Percentiles rank a stretch among this genome's conserved stretches.
Conservation (phyloP, 495 filamentous ascomycete species). For the Oidiodendron maius region DNA sequence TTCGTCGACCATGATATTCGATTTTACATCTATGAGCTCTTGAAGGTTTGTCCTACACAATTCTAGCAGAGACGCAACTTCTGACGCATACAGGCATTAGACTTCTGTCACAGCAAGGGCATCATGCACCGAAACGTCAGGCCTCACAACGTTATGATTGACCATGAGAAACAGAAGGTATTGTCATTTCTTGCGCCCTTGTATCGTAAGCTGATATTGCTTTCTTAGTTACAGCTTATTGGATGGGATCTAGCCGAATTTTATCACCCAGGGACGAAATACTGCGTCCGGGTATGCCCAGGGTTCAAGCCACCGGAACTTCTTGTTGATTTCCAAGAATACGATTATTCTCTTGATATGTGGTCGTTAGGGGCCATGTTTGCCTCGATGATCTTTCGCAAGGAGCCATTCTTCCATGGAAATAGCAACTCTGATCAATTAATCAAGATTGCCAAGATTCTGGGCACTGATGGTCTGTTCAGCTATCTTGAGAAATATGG, state of each 20-base stretch:
- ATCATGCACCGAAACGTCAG: constrained; percentile 99
- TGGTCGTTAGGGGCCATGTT: constrained; percentile 99
- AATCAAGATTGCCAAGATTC: constrained; percentile 97
- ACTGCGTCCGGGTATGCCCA: constrained; percentile 91
- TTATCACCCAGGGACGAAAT: constrained; percentile 97
- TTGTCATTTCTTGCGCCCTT: background rate
- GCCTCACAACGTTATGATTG: constrained; percentile 99
- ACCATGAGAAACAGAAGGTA: constrained; percentile 96
- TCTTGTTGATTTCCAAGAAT: constrained; percentile 97
- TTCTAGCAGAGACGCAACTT: background rate
- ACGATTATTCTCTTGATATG: constrained; percentile 98
- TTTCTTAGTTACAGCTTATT: constrained; percentile 76
- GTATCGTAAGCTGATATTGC: constrained; percentile 17
- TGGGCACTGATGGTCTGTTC: constrained; percentile 94
- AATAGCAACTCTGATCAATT: constrained; percentile 97
- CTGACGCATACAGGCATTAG: constrained; percentile 63
- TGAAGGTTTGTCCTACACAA: constrained; percentile 54
- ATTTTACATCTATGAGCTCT: constrained; percentile 92
- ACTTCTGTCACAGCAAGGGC: constrained; percentile 98
- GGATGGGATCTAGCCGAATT: constrained; percentile 99
- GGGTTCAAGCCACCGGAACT: constrained; percentile 97
- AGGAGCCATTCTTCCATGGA: constrained; percentile 98
- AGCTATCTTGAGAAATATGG: constrained; percentile 99
- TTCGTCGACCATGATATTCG: constrained; percentile 95
- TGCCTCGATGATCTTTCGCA: constrained; percentile 98